These are phyloP conservation scores for Xerocomus brunneocitrinus DNA, from an alignment of 768 basidiomycete species.

Conservation along the genomic window DNA sequence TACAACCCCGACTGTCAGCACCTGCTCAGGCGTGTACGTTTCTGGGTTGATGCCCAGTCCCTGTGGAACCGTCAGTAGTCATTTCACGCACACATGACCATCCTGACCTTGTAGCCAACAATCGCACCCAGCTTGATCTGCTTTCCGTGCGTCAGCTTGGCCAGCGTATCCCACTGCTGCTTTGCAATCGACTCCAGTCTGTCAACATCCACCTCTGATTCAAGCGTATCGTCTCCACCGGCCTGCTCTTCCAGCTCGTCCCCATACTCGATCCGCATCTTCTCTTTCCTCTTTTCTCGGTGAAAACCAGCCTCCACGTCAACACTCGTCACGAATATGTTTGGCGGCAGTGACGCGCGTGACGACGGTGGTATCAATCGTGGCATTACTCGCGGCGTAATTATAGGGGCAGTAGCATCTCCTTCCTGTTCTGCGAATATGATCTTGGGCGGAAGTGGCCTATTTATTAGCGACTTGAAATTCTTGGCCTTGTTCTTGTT, in stretches of 20 bases:
- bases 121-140: conserved; percentile 30
- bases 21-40: conserved; percentile 56
- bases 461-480: conserved; percentile 41
- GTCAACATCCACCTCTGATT: not conserved
- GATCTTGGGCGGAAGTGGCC: conserved; percentile 46
- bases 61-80: conserved; percentile 29
- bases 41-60: conserved; percentile 53
- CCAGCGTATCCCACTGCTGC: conserved; percentile 17
- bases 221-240: no score
- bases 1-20: conserved; percentile 45
- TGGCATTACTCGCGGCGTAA: not conserved
- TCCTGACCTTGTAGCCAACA: conserved; percentile 49
- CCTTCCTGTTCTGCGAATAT: conserved; percentile 37
- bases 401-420: not conserved
- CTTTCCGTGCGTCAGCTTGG: conserved; percentile 18
- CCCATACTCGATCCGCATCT: no score
- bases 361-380: no score
- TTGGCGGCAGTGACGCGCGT: no score
- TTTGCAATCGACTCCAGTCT: conserved; percentile 10
- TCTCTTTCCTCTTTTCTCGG: no score
- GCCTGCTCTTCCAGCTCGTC: no score
- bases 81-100: not conserved
- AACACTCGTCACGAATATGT: no score
- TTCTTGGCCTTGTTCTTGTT: conserved; percentile 76
- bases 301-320: no score